Base-by-base conservation (phyloP, 164 flowering plant genomes). In the Amborella trichopoda region DNA sequence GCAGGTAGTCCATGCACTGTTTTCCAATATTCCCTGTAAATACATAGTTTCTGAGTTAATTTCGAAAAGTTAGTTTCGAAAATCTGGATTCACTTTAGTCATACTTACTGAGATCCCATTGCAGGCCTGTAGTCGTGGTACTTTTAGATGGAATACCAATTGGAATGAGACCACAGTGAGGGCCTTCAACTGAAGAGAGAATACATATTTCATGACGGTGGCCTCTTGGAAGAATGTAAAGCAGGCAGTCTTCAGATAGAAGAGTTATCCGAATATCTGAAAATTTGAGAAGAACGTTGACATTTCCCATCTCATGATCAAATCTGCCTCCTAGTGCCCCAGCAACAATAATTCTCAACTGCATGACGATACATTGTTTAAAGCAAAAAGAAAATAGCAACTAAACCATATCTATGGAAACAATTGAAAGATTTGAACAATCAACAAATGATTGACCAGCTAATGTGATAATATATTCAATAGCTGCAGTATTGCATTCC, bases 291-390 rank as follows among this genome's bases (percentile, higher is more conserved):
- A 91, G 65, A 25, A 87, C 84, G 56, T 87, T 91, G 23, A 91
- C 66, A 56, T 87, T 91, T 46, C 95, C 99, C 32, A 74, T 58
- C 62, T 87, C 96, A 45, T 91, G 99, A 56, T 91, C 99, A 64
- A 87, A 91, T 47, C 99, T 62, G 20, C 99, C 99, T 53, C 99
- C 99, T 53, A 91, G 90, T 42, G 96, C 99, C 55, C 96, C 98
- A 24, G 83, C 73, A 68, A 73, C 96, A 64, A 91, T 84, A 54
- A 91, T 68, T 67, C 84, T 76, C 24, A 80, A 55, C 99, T 91
- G 69, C 61, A 59, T 21, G 17, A 44, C 13, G 34, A 30, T 30
- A 30, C 6, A 30, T 6, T 30, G 34, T 6, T 30, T 6, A n/a
- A n/a, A n/a, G n/a, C n/a, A n/a, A n/a, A n/a, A n/a, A n/a, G n/a